Percentiles rank a stretch among this genome's conserved stretches.
Conservation (phyloP, 2,329 filamentous ascomycete genomes). For the Sporothrix euskadiensis region DNA sequence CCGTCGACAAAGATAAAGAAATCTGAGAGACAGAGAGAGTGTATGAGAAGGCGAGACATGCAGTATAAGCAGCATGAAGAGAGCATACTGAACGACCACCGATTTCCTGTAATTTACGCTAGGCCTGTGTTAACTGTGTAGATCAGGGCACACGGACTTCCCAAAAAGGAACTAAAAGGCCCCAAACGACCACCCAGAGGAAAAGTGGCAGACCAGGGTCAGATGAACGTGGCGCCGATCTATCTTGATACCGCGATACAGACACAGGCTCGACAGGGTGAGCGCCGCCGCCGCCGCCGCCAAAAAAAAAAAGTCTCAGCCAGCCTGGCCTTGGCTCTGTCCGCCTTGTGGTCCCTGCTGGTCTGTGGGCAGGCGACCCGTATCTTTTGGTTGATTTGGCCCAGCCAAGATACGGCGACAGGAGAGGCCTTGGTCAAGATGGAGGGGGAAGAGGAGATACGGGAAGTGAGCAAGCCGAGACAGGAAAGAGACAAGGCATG, state of each 20-base stretch:
- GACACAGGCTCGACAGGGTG: neutral
- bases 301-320: neutral
- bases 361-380: neutral
- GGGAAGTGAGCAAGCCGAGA: neutral
- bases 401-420: neutral
- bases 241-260: constrained; percentile 20
- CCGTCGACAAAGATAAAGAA: neutral
- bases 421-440: neutral
- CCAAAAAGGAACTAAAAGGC: neutral
- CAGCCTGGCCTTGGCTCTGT: neutral
- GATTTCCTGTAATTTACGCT: neutral
- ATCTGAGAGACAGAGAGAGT: neutral
- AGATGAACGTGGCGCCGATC: constrained; percentile 24
- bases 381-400: neutral
- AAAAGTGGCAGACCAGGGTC: neutral
- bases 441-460: neutral
- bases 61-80: neutral
- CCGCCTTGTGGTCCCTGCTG: constrained; percentile 12
- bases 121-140: neutral
- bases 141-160: neutral
- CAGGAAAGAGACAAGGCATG: neutral
- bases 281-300: too few species aligned
- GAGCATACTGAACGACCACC: neutral
- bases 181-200: neutral
- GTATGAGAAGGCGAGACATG: neutral